phyloP scores from a whole-genome alignment of 2,329 filamentous ascomycete species.

The Cryphonectria carpinicola region DNA sequence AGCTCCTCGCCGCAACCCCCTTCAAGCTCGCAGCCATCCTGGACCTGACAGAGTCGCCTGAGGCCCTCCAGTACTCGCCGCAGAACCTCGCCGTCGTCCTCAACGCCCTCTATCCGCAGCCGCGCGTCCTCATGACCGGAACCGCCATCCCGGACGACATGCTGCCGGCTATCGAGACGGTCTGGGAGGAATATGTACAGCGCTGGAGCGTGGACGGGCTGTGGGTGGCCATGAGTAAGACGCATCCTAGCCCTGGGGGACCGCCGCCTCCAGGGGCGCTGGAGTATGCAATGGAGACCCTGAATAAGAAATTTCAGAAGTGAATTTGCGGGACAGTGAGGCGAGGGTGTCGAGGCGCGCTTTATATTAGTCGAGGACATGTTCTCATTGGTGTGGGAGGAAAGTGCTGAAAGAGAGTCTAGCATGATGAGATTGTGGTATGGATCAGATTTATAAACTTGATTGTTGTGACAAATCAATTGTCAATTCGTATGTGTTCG shows the following conservation, averaged over 20 bases:
- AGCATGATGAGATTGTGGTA: too few relatives aligned
- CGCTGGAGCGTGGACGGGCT: slow-evolving; percentile 10
- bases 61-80: slow-evolving; percentile 9
- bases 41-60: slow-evolving; percentile 16
- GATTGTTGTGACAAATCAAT: too few relatives aligned
- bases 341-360: not conserved
- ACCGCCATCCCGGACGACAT: slow-evolving; percentile 19
- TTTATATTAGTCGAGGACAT: not conserved
- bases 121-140: slow-evolving; percentile 14
- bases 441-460: too few relatives aligned
- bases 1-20: not conserved
- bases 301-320: slow-evolving; percentile 15
- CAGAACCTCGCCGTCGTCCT: slow-evolving; percentile 19
- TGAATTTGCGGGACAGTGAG: not conserved
- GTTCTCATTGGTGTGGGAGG: too few relatives aligned
- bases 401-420: too few relatives aligned
- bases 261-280: slow-evolving; percentile 8
- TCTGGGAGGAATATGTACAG: slow-evolving; percentile 13
- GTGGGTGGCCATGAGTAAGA: slow-evolving; percentile 19
- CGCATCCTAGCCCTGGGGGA: slow-evolving; percentile 1
- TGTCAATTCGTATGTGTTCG: too few relatives aligned
- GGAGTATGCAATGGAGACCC: slow-evolving; percentile 10
- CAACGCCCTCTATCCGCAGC: slow-evolving; percentile 19
- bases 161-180: slow-evolving; percentile 8
- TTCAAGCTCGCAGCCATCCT: slow-evolving; percentile 14